Conservation (phyloP, 345 rosid genomes). For the Arabis hirsuta region DNA sequence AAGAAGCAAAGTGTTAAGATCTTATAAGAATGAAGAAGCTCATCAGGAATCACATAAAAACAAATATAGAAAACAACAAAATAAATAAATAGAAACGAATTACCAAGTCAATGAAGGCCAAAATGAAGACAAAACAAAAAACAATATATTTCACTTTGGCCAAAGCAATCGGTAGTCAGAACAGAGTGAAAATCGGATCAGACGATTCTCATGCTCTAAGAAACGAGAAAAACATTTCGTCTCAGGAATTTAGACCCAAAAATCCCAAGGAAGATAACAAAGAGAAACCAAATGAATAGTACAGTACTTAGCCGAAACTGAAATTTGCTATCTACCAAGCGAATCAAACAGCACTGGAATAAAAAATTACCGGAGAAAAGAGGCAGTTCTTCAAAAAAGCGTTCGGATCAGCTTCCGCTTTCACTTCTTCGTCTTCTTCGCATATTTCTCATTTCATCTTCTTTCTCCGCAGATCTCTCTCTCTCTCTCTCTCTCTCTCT, state of each 20-base stretch:
- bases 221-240: background rate
- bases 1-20: constrained; percentile 19
- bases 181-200: background rate
- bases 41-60: constrained; percentile 5
- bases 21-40: constrained; percentile 29
- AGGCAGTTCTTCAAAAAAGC: background rate
- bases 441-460: constrained; percentile 21
- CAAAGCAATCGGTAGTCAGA: constrained; percentile 6
- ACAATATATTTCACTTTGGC: background rate
- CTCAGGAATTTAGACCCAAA: background rate
- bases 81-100: background rate
- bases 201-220: constrained; percentile 11
- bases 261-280: background rate
- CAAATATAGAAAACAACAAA: constrained; percentile 10
- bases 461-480: constrained; percentile 33
- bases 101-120: constrained; percentile 55
- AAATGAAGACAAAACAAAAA: constrained; percentile 7
- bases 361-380: constrained; percentile 16
- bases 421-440: constrained; percentile 4
- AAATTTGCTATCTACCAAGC: background rate
- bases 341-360: constrained; percentile 14
- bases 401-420: constrained; percentile 28
- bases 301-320: background rate
- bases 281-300: background rate
- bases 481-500: constrained; percentile 17